Evolutionary conservation across 2,329 filamentous ascomycete species (phyloP), one percentile per base, ranked within the genome.

Genomic region (Colletotrichum gloeosporioides): DNA sequence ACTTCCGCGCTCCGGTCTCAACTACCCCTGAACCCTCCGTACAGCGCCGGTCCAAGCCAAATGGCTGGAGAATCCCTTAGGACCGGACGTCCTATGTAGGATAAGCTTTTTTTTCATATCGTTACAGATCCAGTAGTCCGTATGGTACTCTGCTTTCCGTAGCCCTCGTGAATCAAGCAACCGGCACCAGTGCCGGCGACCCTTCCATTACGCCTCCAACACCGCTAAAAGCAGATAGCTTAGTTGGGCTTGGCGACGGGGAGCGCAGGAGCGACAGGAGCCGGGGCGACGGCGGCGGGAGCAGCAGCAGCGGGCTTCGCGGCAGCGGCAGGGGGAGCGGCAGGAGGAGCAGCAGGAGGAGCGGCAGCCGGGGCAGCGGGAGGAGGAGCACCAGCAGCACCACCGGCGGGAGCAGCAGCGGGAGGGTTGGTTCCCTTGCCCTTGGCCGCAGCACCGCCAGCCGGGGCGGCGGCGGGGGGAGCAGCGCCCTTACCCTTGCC

Each of bases 401-500:
- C 69, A 18, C 57, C 62, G 4, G 71, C 29, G 4, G 71, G 65
- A 29, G 71, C 66, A 10, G 57, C 71, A 8, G 69, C 63, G n/a
- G 73, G 69, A 6, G 73, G 69, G 16, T 34, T 49, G 32, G 36
- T 25, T 18, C 55, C 73, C 53, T 72, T 75, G 53, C 73, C 72
- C 68, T 75, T 75, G n/a, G 25, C 55, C 62, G 73, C 73, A 57
- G 73, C 73, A 39, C 49, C 73, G 8, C 44, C 44, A 15, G 73
- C 69, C 15, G 73, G 69, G 3, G 69, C 63, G 27, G 73, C 69
- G 2, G 72, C 68, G 29, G 67, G 67, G 4, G 59, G 67, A 22
- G 67, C 67, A 49, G 67, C 67, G 25, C 67, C 68, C 53, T 75
- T 75, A 6, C 62, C 73, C 73, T 73, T 68, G 12, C 53, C 73